Evolutionary conservation across 2,329 filamentous ascomycete genomes (phyloP), one percentile per base, ranked within the genome.

Genomic region (Stagonosporopsis cucurbitacearum): DNA sequence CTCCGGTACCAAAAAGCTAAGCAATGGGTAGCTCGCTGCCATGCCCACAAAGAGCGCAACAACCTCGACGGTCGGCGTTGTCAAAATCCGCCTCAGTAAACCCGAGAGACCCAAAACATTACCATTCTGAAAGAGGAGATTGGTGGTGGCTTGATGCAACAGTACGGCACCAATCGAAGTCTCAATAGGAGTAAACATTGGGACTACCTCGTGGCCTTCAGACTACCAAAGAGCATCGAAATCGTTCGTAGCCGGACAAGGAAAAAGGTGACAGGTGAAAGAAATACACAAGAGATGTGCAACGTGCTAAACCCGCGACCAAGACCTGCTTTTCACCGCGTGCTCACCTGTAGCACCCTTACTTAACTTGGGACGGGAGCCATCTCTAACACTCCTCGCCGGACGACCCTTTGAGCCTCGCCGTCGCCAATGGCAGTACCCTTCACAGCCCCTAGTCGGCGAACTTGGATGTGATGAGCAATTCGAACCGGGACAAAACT

Each of bases 111-210:
- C 82, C 54, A 84, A 75, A 4, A 84, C 71, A 2, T 73, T 70
- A n/a, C 81, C 81, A 73, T 82, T 83, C 43, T 82, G 78, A 45
- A 80, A 68, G 15, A 84, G 78, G 0, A 84, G 73, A 19, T 77
- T 75, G 19, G 79, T 79, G 0, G 81, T 81, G 40, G 79, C 77
- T 63, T 82, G 79, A 53, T 80, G 80, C 44, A 84, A 74, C 49
- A 84, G 68, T 12, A 83, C 46, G 2, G 82, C 81, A 17, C 82
- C 82, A 11, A 84, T 64, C 6, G 78, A 76, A 13, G 82, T 82
- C 60, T 83, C 77, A 23, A 84, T 50, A 0, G 82, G 81, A 0
- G 81, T 84, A 61, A 84, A 84, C 81, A 84, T 83, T 1, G 8
- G n/a, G 58, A 25, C 25, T 41, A 48, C 20, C 54, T 19, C 30